A percentile compares a stretch with the other conserved stretches of the same genome.
These are phyloP conservation scores for Juglanconis oblonga DNA, from an alignment of 2,329 filamentous ascomycete species.

Conservation along the genomic window DNA sequence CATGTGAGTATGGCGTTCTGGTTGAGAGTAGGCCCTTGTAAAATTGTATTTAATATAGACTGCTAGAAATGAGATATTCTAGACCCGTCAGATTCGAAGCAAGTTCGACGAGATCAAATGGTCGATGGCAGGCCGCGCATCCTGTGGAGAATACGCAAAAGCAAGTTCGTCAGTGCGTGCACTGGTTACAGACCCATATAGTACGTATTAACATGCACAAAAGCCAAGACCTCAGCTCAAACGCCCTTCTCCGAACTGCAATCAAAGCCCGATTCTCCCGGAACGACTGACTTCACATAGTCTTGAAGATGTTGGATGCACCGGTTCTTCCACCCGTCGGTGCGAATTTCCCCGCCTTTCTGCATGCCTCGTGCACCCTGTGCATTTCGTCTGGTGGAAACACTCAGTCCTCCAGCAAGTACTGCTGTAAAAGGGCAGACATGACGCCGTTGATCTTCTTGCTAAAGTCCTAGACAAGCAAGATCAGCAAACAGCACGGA, in stretches of 20 bases:
- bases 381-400: no score
- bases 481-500: not conserved
- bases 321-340: no score
- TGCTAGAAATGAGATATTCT: not conserved
- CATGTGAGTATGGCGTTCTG: conserved; percentile 3
- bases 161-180: no score
- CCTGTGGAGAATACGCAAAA: no score
- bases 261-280: no score
- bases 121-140: not conserved
- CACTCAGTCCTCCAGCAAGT: conserved; percentile 14
- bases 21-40: not conserved
- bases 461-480: not conserved
- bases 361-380: no score
- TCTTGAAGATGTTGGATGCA: no score
- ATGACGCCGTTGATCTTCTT: conserved; percentile 15
- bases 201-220: no score
- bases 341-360: not conserved
- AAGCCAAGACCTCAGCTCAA: no score
- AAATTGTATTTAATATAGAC: not conserved
- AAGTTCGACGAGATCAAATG: not conserved
- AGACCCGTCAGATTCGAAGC: not conserved
- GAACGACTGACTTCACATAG: no score
- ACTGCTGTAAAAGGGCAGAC: conserved; percentile 16
- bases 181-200: no score
- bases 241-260: no score